Conservation (phyloP, 1,284 basidiomycete species). For the Tremellales sp. region DNA sequence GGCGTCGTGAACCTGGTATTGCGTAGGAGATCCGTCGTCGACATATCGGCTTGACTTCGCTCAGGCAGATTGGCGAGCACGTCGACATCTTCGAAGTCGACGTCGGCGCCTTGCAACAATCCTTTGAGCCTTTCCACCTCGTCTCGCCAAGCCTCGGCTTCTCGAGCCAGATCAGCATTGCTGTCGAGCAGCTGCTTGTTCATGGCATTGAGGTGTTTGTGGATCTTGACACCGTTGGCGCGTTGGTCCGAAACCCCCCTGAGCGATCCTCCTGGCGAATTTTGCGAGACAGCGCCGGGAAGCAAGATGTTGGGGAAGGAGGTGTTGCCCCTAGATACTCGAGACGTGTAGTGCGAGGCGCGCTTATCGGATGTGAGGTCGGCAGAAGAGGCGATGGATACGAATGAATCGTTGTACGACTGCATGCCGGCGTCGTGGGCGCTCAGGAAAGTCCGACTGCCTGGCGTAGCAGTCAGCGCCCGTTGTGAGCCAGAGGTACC, state of each 20-base stretch:
- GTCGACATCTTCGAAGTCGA: constrained; percentile 32
- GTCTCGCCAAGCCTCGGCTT: constrained; percentile 39
- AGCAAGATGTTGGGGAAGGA: constrained; percentile 41
- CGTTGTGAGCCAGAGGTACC: constrained; percentile 3
- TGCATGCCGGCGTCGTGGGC: constrained; percentile 7
- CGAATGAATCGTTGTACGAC: constrained; percentile 38
- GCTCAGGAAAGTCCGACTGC: not conserved
- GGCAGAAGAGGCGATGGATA: constrained; percentile 45
- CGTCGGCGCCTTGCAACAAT: constrained; percentile 26
- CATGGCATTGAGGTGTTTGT: constrained; percentile 47
- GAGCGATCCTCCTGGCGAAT: constrained; percentile 21
- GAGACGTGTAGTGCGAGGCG: constrained; percentile 18
- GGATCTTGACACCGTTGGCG: constrained; percentile 43
- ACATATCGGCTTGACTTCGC: not conserved
- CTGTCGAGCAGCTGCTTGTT: constrained; percentile 43
- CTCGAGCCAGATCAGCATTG: constrained; percentile 37
- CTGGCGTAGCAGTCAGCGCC: constrained; percentile 1
- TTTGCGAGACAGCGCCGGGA: constrained; percentile 15
- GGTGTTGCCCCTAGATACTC: constrained; percentile 34
- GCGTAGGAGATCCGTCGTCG: not conserved
- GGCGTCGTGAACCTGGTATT: not conserved
- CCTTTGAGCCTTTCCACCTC: constrained; percentile 27
- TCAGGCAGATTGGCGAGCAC: constrained; percentile 4
- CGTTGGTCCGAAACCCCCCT: constrained; percentile 28
- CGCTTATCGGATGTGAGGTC: constrained; percentile 44